These are phyloP conservation scores for Neolentinus lepideus DNA, from an alignment of 1,284 basidiomycete genomes.

Conservation along the genomic window DNA sequence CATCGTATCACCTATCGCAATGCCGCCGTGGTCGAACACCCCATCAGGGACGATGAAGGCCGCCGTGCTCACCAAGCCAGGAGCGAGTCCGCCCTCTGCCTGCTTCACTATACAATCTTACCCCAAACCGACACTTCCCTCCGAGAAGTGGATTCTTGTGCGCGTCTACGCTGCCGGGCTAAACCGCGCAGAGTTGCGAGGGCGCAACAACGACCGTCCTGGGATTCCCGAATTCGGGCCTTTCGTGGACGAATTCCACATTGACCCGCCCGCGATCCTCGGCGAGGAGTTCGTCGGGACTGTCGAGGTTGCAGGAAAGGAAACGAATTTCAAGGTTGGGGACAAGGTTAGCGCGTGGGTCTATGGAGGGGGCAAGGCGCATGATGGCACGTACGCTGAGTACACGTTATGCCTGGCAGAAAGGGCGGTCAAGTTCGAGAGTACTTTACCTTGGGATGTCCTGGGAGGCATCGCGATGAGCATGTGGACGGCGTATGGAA, in stretches of 20 bases:
- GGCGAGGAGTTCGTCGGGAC: background rate
- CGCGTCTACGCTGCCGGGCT: background rate
- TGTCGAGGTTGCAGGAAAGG: background rate
- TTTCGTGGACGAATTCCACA: background rate
- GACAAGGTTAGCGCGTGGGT: conserved; percentile 11
- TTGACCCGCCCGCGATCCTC: background rate
- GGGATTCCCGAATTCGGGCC: background rate
- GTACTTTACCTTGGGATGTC: background rate
- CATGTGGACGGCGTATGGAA: conserved; percentile 49
- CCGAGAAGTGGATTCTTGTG: background rate
- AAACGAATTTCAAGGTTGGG: conserved; percentile 2
- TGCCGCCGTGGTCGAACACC: background rate
- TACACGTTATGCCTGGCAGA: background rate
- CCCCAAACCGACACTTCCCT: background rate
- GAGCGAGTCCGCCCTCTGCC: background rate
- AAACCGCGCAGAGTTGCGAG: background rate
- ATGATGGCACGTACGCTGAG: background rate
- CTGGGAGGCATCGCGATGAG: conserved; percentile 40
- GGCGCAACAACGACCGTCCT: background rate
- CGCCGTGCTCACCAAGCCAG: background rate
- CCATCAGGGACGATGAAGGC: background rate
- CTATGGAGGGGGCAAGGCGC: background rate
- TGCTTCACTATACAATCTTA: background rate
- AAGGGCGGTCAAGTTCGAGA: background rate
- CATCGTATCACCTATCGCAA: background rate